phyloP scores from a whole-genome alignment of 2,329 filamentous ascomycete genomes.

The Cladosporium sp. region DNA sequence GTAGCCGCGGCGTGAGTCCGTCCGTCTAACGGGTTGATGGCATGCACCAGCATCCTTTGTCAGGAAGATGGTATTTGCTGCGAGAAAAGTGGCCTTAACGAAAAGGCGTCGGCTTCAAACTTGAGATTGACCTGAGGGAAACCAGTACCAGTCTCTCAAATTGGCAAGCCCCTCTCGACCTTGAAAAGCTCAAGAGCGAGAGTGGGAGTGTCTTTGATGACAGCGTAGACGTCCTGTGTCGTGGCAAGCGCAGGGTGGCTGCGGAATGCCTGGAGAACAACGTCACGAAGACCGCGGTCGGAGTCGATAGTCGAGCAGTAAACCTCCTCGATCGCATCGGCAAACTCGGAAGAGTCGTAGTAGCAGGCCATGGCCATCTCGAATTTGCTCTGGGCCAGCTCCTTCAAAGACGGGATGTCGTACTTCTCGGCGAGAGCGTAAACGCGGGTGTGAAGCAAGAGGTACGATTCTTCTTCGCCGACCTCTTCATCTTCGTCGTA shows the following conservation, averaged over 20 bases:
- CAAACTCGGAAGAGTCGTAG: slow-evolving; percentile 41
- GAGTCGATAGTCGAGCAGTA: slow-evolving; percentile 47
- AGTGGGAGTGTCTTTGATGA: slow-evolving; percentile 42
- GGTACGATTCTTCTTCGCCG: slow-evolving; percentile 36
- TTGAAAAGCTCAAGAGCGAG: slow-evolving; percentile 47
- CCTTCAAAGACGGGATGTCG: slow-evolving; percentile 44
- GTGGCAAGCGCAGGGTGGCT: slow-evolving; percentile 41
- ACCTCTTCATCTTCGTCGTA: slow-evolving; percentile 32
- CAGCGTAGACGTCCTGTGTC: slow-evolving; percentile 42
- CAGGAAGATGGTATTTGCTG: no score
- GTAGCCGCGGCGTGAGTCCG: neutral
- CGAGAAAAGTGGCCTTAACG: no score
- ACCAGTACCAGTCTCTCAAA: neutral
- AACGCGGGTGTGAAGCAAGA: slow-evolving; percentile 44
- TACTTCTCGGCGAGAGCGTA: slow-evolving; percentile 50
- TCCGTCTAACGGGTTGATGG: neutral
- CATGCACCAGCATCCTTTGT: neutral
- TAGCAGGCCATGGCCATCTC: slow-evolving; percentile 41
- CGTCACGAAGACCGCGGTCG: slow-evolving; percentile 44
- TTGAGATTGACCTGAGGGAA: no score
- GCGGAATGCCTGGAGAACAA: slow-evolving; percentile 45
- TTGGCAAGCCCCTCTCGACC: slow-evolving; percentile 42
- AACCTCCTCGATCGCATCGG: slow-evolving; percentile 45
- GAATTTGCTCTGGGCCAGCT: slow-evolving; percentile 43
- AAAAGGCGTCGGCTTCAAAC: no score